These are phyloP conservation scores for Orbilia brochopaga DNA, from an alignment of 2,329 filamentous ascomycete genomes.

Conservation along the genomic window DNA sequence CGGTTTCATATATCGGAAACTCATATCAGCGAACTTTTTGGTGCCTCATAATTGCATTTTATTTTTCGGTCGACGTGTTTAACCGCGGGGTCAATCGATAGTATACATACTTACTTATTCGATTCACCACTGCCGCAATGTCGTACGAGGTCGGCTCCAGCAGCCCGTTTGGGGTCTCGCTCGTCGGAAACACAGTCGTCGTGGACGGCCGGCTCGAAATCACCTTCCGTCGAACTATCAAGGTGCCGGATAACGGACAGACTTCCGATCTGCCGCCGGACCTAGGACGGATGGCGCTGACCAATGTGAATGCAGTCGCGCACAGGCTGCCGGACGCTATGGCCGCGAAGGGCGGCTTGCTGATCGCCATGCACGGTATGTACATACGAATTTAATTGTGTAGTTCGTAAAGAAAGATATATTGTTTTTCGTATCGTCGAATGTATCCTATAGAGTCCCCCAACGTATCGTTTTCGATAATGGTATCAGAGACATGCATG, in stretches of 20 bases:
- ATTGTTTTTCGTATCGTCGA: too few species aligned
- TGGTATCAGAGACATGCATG: too few species aligned
- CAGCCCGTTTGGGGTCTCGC: conserved; percentile 4
- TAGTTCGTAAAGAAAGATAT: too few species aligned
- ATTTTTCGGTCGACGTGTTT: too few species aligned
- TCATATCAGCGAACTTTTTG: too few species aligned
- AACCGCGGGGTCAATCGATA: too few species aligned
- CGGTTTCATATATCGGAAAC: too few species aligned
- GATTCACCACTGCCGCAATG: not conserved
- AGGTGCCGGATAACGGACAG: conserved; percentile 14
- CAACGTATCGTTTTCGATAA: too few species aligned
- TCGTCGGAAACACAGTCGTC: conserved; percentile 4
- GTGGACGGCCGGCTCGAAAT: conserved; percentile 6
- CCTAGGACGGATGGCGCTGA: not conserved
- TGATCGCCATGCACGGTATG: conserved; percentile 11
- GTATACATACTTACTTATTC: too few species aligned
- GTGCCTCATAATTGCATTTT: too few species aligned
- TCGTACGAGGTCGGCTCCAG: not conserved
- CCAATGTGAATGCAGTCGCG: conserved; percentile 9
- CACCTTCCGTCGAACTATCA: conserved; percentile 7
- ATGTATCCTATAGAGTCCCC: too few species aligned
- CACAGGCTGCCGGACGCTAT: conserved; percentile 6
- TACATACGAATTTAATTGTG: too few species aligned
- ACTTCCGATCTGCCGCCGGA: conserved; percentile 9
- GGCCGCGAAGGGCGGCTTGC: conserved; percentile 11